Evolutionary conservation across 768 basidiomycete genomes (phyloP).

Genomic region (Crassisporium funariophilum): DNA sequence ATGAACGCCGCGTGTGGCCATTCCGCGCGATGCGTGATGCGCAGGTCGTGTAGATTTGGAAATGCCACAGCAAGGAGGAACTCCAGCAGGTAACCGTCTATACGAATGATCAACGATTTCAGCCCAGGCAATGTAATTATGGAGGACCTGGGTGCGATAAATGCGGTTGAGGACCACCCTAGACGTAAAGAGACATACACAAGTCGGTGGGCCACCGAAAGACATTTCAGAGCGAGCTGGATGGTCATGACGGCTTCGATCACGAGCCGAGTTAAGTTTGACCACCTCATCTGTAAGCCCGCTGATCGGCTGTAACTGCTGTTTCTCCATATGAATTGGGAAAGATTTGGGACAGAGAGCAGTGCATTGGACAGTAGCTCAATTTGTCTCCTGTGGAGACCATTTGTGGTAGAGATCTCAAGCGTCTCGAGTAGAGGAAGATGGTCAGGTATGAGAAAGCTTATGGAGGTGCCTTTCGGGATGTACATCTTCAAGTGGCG

Average conservation of each 20-base stretch:
- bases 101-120: not conserved
- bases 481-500: slow-evolving; percentile 17
- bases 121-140: not conserved
- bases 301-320: too few species aligned
- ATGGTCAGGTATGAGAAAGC: slow-evolving; percentile 2
- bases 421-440: slow-evolving; percentile 16
- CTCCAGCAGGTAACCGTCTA: not conserved
- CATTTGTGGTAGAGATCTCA: slow-evolving; percentile 13
- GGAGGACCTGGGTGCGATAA: too few species aligned
- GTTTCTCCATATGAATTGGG: slow-evolving; percentile 21
- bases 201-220: too few species aligned
- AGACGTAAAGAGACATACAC: too few species aligned
- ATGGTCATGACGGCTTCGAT: too few species aligned
- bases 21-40: not conserved
- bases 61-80: not conserved
- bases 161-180: too few species aligned
- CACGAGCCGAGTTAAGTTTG: too few species aligned
- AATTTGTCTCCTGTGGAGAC: slow-evolving; percentile 9
- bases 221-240: too few species aligned
- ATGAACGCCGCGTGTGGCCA: not conserved
- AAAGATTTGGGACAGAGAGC: slow-evolving; percentile 13
- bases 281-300: too few species aligned
- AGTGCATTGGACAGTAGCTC: slow-evolving; percentile 11
- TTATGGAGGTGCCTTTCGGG: slow-evolving; percentile 3
- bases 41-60: not conserved